Conservation (phyloP, 768 basidiomycete species). For the Termitomyces sp. region DNA sequence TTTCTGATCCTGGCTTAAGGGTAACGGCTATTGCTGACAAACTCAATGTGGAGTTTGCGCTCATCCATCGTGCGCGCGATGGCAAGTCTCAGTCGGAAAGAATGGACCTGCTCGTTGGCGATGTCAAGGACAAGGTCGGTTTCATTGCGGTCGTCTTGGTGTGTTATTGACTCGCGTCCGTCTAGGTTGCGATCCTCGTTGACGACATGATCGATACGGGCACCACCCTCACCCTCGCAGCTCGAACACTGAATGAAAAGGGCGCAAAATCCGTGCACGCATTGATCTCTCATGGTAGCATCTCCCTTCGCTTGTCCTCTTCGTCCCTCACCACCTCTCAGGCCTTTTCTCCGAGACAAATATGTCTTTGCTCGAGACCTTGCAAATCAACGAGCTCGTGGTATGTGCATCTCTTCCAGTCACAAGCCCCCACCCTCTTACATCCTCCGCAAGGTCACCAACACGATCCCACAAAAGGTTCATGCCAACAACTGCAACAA, state of each 20-base stretch:
- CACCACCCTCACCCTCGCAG: constrained; percentile 81
- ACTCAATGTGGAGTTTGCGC: constrained; percentile 90
- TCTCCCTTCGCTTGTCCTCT: constrained; percentile 13
- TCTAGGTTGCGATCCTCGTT: constrained; percentile 86
- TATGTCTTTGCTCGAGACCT: constrained; percentile 60
- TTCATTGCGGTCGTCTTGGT: constrained; percentile 3
- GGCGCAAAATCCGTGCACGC: constrained; percentile 88
- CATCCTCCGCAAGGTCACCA: constrained; percentile 70
- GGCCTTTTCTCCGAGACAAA: constrained; percentile 80
- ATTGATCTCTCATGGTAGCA: constrained; percentile 85
- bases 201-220: constrained; percentile 99
- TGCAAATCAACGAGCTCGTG: constrained; percentile 85
- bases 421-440: constrained; percentile 5
- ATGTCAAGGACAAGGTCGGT: constrained; percentile 83
- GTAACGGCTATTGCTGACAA: constrained; percentile 95
- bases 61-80: constrained; percentile 90
- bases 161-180: not conserved
- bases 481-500: constrained; percentile 67
- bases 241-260: constrained; percentile 81
- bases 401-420: constrained; percentile 41
- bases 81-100: constrained; percentile 65
- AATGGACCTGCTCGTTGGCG: constrained; percentile 94
- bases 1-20: constrained; percentile 27
- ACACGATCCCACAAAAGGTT: constrained; percentile 85
- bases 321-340: constrained; percentile 26